Percentiles rank a stretch among this genome's conserved stretches.
These are phyloP conservation scores for Suhomyces bribrorum DNA, from an alignment of 1,139 yeast species.

Conservation along the genomic window DNA sequence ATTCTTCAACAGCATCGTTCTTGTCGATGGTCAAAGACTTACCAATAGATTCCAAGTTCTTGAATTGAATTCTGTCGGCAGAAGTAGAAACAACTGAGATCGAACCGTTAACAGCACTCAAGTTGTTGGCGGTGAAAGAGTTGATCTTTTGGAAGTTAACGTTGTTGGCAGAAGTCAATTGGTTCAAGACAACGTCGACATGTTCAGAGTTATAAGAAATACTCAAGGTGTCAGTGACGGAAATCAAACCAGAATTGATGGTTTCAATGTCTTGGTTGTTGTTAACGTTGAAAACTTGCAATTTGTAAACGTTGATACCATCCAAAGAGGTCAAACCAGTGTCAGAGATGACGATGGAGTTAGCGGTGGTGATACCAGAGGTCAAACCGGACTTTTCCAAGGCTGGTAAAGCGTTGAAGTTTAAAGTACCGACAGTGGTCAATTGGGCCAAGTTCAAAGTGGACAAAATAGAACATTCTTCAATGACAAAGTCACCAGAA, in stretches of 20 bases:
- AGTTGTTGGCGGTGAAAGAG: slow-evolving; percentile 67
- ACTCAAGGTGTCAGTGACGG: slow-evolving; percentile 72
- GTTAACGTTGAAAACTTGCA: slow-evolving; percentile 81
- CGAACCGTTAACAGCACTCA: slow-evolving; percentile 75
- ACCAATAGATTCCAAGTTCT: slow-evolving; percentile 64
- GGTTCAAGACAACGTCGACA: slow-evolving; percentile 66
- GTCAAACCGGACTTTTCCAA: slow-evolving; percentile 69
- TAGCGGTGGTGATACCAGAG: slow-evolving; percentile 74
- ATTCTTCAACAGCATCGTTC: slow-evolving; percentile 68
- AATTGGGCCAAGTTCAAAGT: slow-evolving; percentile 76
- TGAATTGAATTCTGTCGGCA: slow-evolving; percentile 57
- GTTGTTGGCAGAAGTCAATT: slow-evolving; percentile 81
- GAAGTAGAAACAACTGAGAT: slow-evolving; percentile 71
- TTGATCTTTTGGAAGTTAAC: slow-evolving; percentile 78
- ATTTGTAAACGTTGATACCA: slow-evolving; percentile 76
- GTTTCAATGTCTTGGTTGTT: slow-evolving; percentile 70
- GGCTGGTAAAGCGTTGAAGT: slow-evolving; percentile 84
- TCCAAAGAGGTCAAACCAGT: slow-evolving; percentile 76
- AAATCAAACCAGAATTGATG: slow-evolving; percentile 69
- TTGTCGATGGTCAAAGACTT: slow-evolving; percentile 75
- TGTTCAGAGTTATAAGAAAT: slow-evolving; percentile 83
- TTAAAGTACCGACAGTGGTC: slow-evolving; percentile 76
- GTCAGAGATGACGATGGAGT: slow-evolving; percentile 75
- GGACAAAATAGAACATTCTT: slow-evolving; percentile 65
- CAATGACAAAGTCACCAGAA: slow-evolving; percentile 65